Conservation (phyloP, 2,329 filamentous ascomycete species). For the Tricladium varicosporioides region DNA sequence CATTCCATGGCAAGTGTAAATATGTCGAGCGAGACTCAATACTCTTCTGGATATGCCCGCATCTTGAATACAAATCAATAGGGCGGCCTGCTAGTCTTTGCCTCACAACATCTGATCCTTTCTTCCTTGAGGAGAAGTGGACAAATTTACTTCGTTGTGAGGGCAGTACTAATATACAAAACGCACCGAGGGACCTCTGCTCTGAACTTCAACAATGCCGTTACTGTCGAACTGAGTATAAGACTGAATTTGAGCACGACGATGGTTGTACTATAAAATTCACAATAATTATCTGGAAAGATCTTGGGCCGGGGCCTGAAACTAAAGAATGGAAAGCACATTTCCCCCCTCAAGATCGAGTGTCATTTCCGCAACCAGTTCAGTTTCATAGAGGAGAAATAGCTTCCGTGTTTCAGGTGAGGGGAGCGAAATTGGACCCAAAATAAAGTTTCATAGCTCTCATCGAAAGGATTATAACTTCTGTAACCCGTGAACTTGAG, state of each 20-base stretch:
- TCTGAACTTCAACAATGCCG: slow-evolving; percentile 12
- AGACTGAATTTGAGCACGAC: slow-evolving; percentile 4
- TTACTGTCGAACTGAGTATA: slow-evolving; percentile 14
- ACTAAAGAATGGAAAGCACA: slow-evolving; percentile 11
- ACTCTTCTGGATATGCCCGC: slow-evolving; percentile 5
- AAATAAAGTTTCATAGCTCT: slow-evolving; percentile 11
- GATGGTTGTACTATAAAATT: slow-evolving; percentile 11
- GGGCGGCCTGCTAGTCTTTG: slow-evolving; percentile 1
- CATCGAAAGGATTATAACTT: slow-evolving; percentile 7
- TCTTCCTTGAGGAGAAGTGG: slow-evolving; percentile 5
- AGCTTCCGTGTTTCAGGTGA: slow-evolving; percentile 5
- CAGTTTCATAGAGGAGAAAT: slow-evolving; percentile 5
- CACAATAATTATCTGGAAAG: slow-evolving; percentile 13
- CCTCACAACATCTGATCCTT: slow-evolving; percentile 4
- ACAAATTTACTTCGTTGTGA: slow-evolving; percentile 5
- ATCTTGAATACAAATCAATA: slow-evolving; percentile 7
- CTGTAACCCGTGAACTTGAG: slow-evolving; percentile 5
- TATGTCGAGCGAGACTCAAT: slow-evolving; percentile 3
- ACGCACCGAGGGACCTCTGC: slow-evolving; percentile 8
- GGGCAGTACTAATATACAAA: slow-evolving; percentile 5
- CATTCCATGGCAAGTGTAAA: slow-evolving; percentile 9
- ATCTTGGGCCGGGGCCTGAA: slow-evolving; percentile 15
- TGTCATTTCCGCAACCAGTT: slow-evolving; percentile 2
- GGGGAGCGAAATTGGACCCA: neutral
- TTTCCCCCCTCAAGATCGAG: neutral